These are phyloP conservation scores for Petrea volubilis DNA, from an alignment of 257 asterid species.

Conservation along the genomic window DNA sequence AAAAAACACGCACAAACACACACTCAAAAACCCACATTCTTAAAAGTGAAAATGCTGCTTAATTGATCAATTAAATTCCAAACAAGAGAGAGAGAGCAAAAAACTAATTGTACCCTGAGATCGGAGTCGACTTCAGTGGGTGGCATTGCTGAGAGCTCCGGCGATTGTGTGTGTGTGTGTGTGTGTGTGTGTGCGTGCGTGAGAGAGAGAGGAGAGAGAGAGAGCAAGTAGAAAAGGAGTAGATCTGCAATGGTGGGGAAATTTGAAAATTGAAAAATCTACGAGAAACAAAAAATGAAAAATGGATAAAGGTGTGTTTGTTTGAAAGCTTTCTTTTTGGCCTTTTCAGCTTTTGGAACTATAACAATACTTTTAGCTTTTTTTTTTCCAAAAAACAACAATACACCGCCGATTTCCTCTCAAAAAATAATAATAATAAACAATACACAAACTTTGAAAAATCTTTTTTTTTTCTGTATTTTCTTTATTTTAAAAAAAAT, in stretches of 20 bases:
- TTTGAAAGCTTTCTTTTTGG: too few species aligned
- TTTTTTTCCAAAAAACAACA: too few species aligned
- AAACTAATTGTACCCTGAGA: constrained; percentile 47
- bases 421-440: too few species aligned
- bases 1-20: too few species aligned
- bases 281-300: background rate
- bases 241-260: constrained; percentile 39
- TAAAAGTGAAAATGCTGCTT: background rate
- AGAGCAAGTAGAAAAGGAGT: constrained; percentile 6
- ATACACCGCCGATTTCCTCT: too few species aligned
- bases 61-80: background rate
- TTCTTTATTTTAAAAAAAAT: too few species aligned
- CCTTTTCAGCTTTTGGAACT: too few species aligned
- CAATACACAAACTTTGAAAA: too few species aligned
- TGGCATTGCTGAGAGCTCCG: constrained; percentile 36
- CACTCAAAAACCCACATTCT: constrained; percentile 10
- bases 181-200: background rate
- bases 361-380: too few species aligned
- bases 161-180: too few species aligned
- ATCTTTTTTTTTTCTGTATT: too few species aligned
- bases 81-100: background rate
- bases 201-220: background rate
- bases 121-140: constrained; percentile 66
- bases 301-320: constrained; percentile 10
- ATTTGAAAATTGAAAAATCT: constrained; percentile 43